Base-by-base conservation (phyloP, 2,329 filamentous ascomycete species). In the Alternaria triticimaculans region DNA sequence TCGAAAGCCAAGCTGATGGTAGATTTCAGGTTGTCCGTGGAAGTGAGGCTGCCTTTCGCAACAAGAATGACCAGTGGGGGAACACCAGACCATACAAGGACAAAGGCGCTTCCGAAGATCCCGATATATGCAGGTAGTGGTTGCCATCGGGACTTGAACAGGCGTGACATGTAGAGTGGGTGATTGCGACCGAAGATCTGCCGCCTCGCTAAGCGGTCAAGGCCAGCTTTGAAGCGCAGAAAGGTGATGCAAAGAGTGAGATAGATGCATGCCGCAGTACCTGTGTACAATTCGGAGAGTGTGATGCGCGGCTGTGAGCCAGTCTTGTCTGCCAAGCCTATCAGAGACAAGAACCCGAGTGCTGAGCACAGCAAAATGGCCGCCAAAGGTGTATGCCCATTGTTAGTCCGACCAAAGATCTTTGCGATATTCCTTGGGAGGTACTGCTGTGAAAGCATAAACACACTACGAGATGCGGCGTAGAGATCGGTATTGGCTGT, bases 61-160 rank as follows among this genome's bases (percentile, higher is more conserved):
- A 58, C 54, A 8, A 78, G 61, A 21, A 74, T 72, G 58, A 72
- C 72, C 7, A 77, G 51, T 11, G 73, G 67, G 2, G 71, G 67
- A 57, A 75, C 70, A 6, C 75, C 74, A 11, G 67, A 70, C 67
- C 75, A 74, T 8, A 77, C 9, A 6, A 76, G 54, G 5, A 79
- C 65, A 14, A 72, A 66, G 0, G 57, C 48, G 46, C 72, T 76
- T 6, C 71, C 66, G 12, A 70, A 18, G 8, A 78, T 71, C 11
- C 75, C 76, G 4, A 78, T 61, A n/a, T 71, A 71, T 5, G 75
- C 75, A 23, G 74, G 73, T 1, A 76, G 55, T 6, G 75, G 76
- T 54, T 78, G 76, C 75, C 75, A 77, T 9, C 75, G 68, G 5
- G 73, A 75, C 55, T 74, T 73, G 58, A 76, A 79, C 33, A 75